phyloP scores from a whole-genome alignment of 495 filamentous ascomycete genomes.

The Thermothielavioides terrestris region DNA sequence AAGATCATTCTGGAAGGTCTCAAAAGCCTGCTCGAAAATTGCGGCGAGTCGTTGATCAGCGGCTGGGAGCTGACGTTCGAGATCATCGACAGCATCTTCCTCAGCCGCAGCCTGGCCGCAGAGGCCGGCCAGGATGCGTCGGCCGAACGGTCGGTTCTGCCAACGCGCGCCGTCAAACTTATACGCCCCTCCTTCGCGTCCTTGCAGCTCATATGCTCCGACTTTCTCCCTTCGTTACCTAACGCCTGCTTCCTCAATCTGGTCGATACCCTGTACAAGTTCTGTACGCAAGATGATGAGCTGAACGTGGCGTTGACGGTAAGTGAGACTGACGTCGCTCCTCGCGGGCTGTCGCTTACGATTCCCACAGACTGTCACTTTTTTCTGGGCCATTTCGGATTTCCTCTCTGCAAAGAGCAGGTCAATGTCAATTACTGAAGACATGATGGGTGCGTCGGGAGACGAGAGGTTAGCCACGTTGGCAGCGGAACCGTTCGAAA shows the following conservation, averaged over 20 bases:
- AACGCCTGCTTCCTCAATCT: slow-evolving; percentile 70
- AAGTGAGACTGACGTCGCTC: slow-evolving; percentile 14
- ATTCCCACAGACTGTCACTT: slow-evolving; percentile 65
- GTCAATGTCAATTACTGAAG: slow-evolving; percentile 38
- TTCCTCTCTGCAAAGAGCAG: slow-evolving; percentile 52
- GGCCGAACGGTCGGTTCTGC: slow-evolving; percentile 21
- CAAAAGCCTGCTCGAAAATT: slow-evolving; percentile 75
- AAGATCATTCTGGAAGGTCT: slow-evolving; percentile 71
- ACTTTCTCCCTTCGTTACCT: slow-evolving; percentile 77
- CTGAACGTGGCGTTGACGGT: slow-evolving; percentile 91
- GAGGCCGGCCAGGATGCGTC: slow-evolving; percentile 16
- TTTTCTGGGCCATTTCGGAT: slow-evolving; percentile 92
- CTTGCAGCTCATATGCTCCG: slow-evolving; percentile 85
- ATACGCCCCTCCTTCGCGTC: slow-evolving; percentile 80
- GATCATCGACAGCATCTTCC: slow-evolving; percentile 77
- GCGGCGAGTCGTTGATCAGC: slow-evolving; percentile 68
- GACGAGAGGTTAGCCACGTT: slow-evolving; percentile 43
- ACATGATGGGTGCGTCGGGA: slow-evolving; percentile 42
- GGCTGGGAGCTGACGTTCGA: slow-evolving; percentile 83
- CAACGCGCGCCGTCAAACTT: slow-evolving; percentile 60
- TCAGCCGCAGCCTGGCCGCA: slow-evolving; percentile 27
- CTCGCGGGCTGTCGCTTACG: slow-evolving; percentile 14
- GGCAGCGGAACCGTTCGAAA: slow-evolving; percentile 40
- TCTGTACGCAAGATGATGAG: slow-evolving; percentile 79
- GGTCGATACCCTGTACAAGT: slow-evolving; percentile 80